phyloP scores from a whole-genome alignment of 2,329 filamentous ascomycete genomes.

The Cercospora sesami region DNA sequence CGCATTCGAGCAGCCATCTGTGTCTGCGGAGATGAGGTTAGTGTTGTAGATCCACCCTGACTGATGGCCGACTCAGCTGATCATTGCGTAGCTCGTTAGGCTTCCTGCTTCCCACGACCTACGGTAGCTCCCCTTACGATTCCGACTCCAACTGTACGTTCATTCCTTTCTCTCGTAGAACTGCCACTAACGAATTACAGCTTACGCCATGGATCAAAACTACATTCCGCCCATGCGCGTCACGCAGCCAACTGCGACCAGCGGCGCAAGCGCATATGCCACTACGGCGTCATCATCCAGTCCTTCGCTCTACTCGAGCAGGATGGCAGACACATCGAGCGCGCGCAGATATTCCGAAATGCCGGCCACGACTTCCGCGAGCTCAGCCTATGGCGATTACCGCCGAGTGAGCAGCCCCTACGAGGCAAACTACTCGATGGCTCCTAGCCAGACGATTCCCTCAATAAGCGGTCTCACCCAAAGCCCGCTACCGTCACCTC shows the following conservation, averaged over 20 bases:
- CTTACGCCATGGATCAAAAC: slow-evolving; percentile 37
- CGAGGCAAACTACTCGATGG: slow-evolving; percentile 35
- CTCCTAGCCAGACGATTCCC: slow-evolving; percentile 34
- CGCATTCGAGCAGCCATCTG: slow-evolving; percentile 32
- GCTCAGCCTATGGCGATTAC: slow-evolving; percentile 32
- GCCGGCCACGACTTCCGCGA: slow-evolving; percentile 24
- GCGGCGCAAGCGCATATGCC: slow-evolving; percentile 30
- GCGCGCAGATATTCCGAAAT: slow-evolving; percentile 33
- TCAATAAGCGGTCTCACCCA: slow-evolving; percentile 40
- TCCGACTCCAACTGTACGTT: slow-evolving; percentile 37
- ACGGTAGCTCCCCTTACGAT: slow-evolving; percentile 35
- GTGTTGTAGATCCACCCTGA: slow-evolving; percentile 15
- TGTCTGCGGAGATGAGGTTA: slow-evolving; percentile 40
- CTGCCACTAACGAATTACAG: slow-evolving; percentile 23
- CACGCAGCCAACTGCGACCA: slow-evolving; percentile 33
- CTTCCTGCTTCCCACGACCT: slow-evolving; percentile 40
- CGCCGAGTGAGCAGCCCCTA: slow-evolving; percentile 36
- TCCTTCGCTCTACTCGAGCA: slow-evolving; percentile 37
- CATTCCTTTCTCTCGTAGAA: slow-evolving; percentile 7
- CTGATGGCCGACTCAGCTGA: slow-evolving; percentile 23
- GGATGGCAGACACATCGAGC: slow-evolving; percentile 25
- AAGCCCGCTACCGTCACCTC: slow-evolving; percentile 37
- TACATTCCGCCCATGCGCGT: slow-evolving; percentile 39
- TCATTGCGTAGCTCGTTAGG: slow-evolving; percentile 36
- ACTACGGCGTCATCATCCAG: slow-evolving; percentile 34